phyloP scores from a whole-genome alignment of 2,329 filamentous ascomycete genomes.

The Pyricularia sp. region DNA sequence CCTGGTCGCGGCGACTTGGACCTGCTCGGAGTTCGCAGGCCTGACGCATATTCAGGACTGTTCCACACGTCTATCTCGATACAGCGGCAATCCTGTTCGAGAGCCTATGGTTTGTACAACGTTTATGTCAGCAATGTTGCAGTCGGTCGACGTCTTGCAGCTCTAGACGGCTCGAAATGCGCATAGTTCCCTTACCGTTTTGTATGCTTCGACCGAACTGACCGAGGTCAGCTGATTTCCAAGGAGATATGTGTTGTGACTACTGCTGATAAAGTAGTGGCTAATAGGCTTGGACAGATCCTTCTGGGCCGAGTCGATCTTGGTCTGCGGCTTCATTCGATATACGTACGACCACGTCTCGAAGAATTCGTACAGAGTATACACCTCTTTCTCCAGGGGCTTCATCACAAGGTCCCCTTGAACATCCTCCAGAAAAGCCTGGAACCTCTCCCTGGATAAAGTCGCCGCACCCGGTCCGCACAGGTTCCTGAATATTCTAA shows the following conservation, averaged over 20 bases:
- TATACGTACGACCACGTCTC: conserved; percentile 35
- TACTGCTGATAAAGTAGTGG: conserved; percentile 91
- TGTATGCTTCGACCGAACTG: conserved; percentile 71
- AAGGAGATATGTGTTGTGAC: conserved; percentile 86
- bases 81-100: conserved; percentile 72
- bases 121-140: neutral
- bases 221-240: conserved; percentile 78
- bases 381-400: conserved; percentile 28
- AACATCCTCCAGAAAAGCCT: conserved; percentile 36
- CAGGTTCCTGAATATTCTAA: conserved; percentile 35
- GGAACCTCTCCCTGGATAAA: conserved; percentile 30
- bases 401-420: conserved; percentile 35
- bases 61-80: conserved; percentile 97
- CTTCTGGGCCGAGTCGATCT: conserved; percentile 24
- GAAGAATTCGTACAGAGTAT: conserved; percentile 39
- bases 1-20: conserved; percentile 29
- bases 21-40: conserved; percentile 24
- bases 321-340: conserved; percentile 28
- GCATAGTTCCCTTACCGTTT: conserved; percentile 38
- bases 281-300: conserved; percentile 63
- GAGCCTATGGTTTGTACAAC: conserved; percentile 37
- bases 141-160: neutral
- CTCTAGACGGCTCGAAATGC: neutral
- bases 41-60: conserved; percentile 35
- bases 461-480: conserved; percentile 23